These are phyloP conservation scores for Sphaerulina vaccinii DNA, from an alignment of 2,329 filamentous ascomycete species.

Conservation along the genomic window DNA sequence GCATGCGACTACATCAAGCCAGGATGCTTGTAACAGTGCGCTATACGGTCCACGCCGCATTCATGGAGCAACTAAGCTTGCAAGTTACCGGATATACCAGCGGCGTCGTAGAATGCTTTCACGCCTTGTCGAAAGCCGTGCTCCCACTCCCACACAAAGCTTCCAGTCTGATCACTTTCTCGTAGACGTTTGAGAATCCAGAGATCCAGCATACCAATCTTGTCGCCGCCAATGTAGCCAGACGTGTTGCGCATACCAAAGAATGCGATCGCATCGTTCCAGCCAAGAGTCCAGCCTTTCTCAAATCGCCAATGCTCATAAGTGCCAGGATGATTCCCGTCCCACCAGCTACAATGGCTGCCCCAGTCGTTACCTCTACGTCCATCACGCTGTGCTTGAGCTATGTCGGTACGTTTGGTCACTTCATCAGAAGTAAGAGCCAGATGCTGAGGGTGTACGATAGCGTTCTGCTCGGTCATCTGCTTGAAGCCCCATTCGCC, in stretches of 20 bases:
- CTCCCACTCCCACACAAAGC: constrained; percentile 53
- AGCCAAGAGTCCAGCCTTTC: constrained; percentile 58
- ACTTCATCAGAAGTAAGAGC: constrained; percentile 42
- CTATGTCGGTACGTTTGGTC: constrained; percentile 38
- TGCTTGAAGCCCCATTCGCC: constrained; percentile 61
- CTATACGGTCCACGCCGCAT: neutral
- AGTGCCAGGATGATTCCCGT: constrained; percentile 44
- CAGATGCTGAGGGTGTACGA: constrained; percentile 44
- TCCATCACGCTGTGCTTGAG: constrained; percentile 41
- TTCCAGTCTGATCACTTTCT: constrained; percentile 51
- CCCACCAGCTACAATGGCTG: constrained; percentile 54
- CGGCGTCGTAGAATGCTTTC: constrained; percentile 41
- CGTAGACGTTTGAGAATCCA: constrained; percentile 57
- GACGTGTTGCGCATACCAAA: constrained; percentile 45
- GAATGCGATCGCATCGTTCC: constrained; percentile 54
- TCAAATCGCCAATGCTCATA: constrained; percentile 55
- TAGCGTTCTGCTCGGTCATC: constrained; percentile 48
- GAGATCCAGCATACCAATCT: constrained; percentile 58
- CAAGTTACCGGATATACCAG: constrained; percentile 27
- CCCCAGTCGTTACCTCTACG: constrained; percentile 41
- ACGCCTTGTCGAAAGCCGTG: constrained; percentile 51
- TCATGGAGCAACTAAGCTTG: neutral
- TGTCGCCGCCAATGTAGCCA: constrained; percentile 46
- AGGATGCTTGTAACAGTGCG: neutral
- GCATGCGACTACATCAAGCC: neutral